These are phyloP conservation scores for Mortierella sp. DNA, from an alignment of 371 early-diverging fungal species.

Conservation along the genomic window DNA sequence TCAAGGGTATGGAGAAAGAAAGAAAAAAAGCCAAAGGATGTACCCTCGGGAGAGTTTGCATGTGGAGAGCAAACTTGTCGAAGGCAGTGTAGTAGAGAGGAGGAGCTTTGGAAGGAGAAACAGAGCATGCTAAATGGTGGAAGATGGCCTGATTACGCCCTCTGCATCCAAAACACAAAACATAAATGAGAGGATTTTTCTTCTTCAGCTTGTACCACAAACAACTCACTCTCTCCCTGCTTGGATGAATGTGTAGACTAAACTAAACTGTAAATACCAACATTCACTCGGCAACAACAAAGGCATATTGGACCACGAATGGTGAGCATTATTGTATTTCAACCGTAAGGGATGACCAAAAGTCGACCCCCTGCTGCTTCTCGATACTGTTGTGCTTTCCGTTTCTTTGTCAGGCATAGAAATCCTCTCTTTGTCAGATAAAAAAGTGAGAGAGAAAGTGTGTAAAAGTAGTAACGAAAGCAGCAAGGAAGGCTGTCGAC, in stretches of 20 bases:
- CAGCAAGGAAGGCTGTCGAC: no score
- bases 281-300: not conserved
- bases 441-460: no score
- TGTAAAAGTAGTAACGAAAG: no score
- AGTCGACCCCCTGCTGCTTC: no score
- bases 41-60: conserved; percentile 8
- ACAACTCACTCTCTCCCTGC: not conserved
- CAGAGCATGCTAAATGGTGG: not conserved
- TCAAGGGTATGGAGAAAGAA: not conserved
- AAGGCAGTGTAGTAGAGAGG: not conserved
- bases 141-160: conserved; percentile 11
- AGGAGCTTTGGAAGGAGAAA: not conserved
- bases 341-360: no score
- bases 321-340: not conserved
- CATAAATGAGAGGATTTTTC: not conserved
- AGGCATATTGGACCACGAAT: not conserved
- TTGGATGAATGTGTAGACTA: not conserved
- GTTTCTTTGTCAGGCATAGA: not conserved
- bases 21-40: not conserved
- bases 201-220: conserved; percentile 9
- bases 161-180: not conserved
- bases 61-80: conserved; percentile 13
- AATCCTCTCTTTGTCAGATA: not conserved
- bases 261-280: not conserved
- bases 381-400: no score